Evolutionary conservation across 441 rosid genomes (phyloP).

Genomic region (Populus trichocarpa): DNA sequence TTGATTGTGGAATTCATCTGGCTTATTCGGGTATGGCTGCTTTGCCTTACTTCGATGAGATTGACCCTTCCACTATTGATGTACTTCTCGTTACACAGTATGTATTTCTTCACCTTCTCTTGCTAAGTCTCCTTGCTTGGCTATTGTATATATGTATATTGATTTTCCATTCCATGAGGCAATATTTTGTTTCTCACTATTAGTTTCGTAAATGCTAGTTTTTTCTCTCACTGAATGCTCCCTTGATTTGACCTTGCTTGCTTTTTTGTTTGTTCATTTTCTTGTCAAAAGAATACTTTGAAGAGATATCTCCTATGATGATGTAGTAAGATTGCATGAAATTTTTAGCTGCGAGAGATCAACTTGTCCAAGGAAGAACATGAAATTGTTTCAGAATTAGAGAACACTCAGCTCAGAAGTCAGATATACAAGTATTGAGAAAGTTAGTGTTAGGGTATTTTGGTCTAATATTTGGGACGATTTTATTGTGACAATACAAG

Average conservation of each 20-base stretch:
- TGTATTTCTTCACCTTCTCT: slow-evolving; percentile 15
- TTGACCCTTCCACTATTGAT: slow-evolving; percentile 83
- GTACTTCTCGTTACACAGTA: slow-evolving; percentile 89
- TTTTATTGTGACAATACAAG: too few species aligned
- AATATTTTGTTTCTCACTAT: neutral
- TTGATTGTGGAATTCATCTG: slow-evolving; percentile 92
- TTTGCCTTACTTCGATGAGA: slow-evolving; percentile 87
- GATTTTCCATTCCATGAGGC: neutral
- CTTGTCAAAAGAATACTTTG: neutral
- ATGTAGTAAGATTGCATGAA: neutral
- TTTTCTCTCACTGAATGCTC: neutral
- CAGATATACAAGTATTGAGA: neutral
- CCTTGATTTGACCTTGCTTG: neutral
- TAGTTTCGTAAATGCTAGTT: neutral
- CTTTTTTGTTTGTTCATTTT: neutral
- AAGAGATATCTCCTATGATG: neutral
- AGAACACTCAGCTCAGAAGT: neutral
- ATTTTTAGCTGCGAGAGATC: neutral
- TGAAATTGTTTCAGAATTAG: neutral
- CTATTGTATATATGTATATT: neutral
- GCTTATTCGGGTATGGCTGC: slow-evolving; percentile 93
- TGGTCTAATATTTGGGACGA: too few species aligned
- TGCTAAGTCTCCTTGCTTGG: neutral
- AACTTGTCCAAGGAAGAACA: neutral
- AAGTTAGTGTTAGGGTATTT: neutral